Evolutionary conservation across 768 basidiomycete species (phyloP), one percentile per base, ranked within the genome.

Genomic region (Pisolithus orientalis): DNA sequence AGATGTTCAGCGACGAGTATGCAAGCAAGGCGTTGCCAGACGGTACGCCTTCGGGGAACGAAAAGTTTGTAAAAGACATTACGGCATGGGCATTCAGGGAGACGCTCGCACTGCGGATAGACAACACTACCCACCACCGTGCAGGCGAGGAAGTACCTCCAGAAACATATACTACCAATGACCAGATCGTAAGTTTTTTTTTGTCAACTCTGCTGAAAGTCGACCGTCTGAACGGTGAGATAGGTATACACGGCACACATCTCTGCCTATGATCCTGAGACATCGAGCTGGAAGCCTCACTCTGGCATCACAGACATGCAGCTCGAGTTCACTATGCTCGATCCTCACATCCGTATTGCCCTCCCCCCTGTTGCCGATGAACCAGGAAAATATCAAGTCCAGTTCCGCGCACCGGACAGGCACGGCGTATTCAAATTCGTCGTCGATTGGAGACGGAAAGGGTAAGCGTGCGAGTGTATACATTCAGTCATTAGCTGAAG

Each of bases 401-500:
- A 80, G 13, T 95, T 99, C 83, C 84, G 83, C 39, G 85, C 84
- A 2, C 96, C 96, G 6, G 95, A 98, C 69, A 78, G 94, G 49
- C 96, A 99, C 65, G 96, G 96, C 24, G 96, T 99, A 14, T 99
- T 95, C 80, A 98, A 97, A 65, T 94, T 98, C 64, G 76, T 92
- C n/a, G 70, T 96, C 42, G 81, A 94, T 68, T 83, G 92, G 73
- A 90, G 89, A 65, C 84, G 96, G 56, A 84, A 84, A 66, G 94
- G 94, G 84, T 92, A 57, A 64, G 84, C 13, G 6, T 9, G 9
- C 17, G 40, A 13, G n/a, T 9, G n/a, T 17, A 13, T 21, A 8
- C 7, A 8, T 42, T 25, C 40, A 17, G n/a, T 9, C 27, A 25
- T 24, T 25, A 37, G 16, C 51, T 49, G 34, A 59, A 45, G 27